Evolutionary conservation across 1,284 basidiomycete genomes (phyloP).

Genomic region (Boletus sp.): DNA sequence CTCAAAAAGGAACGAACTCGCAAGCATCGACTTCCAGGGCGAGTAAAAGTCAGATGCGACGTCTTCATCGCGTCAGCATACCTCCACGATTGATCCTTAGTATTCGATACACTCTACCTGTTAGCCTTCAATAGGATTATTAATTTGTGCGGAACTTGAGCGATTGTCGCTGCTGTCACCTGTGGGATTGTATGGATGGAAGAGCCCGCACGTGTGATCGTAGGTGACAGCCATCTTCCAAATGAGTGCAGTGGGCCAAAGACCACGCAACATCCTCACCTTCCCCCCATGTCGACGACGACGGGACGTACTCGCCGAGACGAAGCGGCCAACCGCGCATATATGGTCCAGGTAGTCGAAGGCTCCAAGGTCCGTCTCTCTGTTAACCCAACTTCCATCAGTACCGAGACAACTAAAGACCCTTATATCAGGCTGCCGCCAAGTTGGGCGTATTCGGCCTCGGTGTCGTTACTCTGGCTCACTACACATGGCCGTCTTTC

Average conservation of each 20-base stretch:
- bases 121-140: background rate
- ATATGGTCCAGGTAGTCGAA: slow-evolving; percentile 53
- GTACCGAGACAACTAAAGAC: background rate
- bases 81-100: background rate
- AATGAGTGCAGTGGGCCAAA: background rate
- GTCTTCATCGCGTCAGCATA: background rate
- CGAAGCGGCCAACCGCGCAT: slow-evolving; percentile 54
- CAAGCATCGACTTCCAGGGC: slow-evolving; percentile 12
- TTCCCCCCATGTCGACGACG: slow-evolving; percentile 37
- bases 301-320: slow-evolving; percentile 42
- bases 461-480: slow-evolving; percentile 62
- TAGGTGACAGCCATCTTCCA: background rate
- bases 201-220: background rate
- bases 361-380: slow-evolving; percentile 43
- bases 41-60: background rate
- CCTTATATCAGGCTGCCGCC: slow-evolving; percentile 51
- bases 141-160: background rate
- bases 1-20: slow-evolving; percentile 36
- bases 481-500: slow-evolving; percentile 77
- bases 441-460: slow-evolving; percentile 55
- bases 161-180: background rate
- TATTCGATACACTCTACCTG: background rate
- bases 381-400: background rate
- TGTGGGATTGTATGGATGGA: background rate
- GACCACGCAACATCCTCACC: background rate